A percentile compares a stretch with the other conserved stretches of the same genome.
Evolutionary conservation across 192 early-diverging fungal species (phyloP).

Genomic region (Coemansia sp.): DNA sequence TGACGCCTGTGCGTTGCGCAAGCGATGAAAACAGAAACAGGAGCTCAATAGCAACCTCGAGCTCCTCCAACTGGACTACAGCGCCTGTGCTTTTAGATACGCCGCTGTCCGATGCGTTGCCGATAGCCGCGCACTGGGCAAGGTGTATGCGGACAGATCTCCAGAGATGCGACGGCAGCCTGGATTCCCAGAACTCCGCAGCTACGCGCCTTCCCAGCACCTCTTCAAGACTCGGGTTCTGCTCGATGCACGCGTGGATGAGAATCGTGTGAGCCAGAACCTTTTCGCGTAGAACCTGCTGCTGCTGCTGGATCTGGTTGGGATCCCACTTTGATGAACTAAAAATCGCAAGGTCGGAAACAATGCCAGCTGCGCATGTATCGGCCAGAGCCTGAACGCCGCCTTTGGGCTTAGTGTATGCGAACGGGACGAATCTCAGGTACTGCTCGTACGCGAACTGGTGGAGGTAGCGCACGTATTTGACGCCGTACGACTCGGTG

Average conservation of each 20-base stretch:
- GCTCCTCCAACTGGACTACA: constrained; percentile 25
- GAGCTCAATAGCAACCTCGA: constrained; percentile 44
- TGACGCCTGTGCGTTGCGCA: not conserved
- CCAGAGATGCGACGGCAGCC: constrained; percentile 23
- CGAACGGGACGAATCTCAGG: not conserved
- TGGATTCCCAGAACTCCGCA: constrained; percentile 22
- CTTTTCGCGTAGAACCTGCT: constrained; percentile 16
- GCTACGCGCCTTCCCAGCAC: constrained; percentile 15
- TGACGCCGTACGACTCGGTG: constrained; percentile 39
- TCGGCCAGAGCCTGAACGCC: constrained; percentile 5
- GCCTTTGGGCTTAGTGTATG: constrained; percentile 1
- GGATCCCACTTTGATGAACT: not conserved
- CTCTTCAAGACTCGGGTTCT: not conserved
- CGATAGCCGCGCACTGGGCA: constrained; percentile 1
- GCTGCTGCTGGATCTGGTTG: constrained; percentile 13
- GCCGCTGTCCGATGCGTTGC: not conserved
- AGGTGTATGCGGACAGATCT: not conserved
- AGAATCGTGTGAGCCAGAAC: constrained; percentile 36
- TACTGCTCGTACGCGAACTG: constrained; percentile 18
- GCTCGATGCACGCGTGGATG: constrained; percentile 30
- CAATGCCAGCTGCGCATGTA: not conserved
- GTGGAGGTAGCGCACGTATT: constrained; percentile 38
- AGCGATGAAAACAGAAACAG: constrained; percentile 30
- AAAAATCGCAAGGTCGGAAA: not conserved
- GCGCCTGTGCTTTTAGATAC: not conserved